Evolutionary conservation across 257 asterid genomes (phyloP), one percentile per base, ranked within the genome.

Genomic region (Salvia miltiorrhiza): DNA sequence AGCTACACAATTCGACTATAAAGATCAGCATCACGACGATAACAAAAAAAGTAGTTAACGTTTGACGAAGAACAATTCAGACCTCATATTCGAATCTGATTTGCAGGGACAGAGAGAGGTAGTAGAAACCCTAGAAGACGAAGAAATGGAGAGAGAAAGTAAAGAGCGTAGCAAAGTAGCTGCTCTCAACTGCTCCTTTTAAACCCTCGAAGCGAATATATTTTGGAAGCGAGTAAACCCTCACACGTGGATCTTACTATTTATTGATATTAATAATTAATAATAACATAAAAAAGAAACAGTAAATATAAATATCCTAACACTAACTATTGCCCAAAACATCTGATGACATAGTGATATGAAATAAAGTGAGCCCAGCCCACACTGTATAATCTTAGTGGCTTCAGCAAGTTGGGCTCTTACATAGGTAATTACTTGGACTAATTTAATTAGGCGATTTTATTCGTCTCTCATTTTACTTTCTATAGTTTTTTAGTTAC

Each of bases 1-100:
- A 52, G 49, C 33, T 9, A 39, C 1, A 14, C 1, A 52, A 17
- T 43, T 16, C 54, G 10, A 59, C 2, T 2, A 47, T 4, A 14
- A 45, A 5, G 67, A 45, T 33, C 44, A 37, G 60, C 30, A 48
- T 43, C 23, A 72, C 2, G 1, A 35, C 3, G 21, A 13, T 23
- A n/a, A 72, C 53, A 9, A 58, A 12, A 5, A 60, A 9, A 47
- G 4, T 21, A 3, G 1, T 4, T 14, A 57, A 7, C 16, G 7
- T 3, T 7, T 2, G 30, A 14, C 3, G 24, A 57, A 12, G 52
- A 30, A 47, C 28, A 64, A 50, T 26, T 28, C 41, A 74, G 0
- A 86, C 95, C 95, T 88, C 95, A 88, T 88, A 44, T 81, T 78
- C 35, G 74, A 64, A 63, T 32, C 52, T 20, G 28, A 57, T 20